These are phyloP conservation scores for Tetraselmis chui DNA, from an alignment of 139 green algal species.

Conservation along the genomic window DNA sequence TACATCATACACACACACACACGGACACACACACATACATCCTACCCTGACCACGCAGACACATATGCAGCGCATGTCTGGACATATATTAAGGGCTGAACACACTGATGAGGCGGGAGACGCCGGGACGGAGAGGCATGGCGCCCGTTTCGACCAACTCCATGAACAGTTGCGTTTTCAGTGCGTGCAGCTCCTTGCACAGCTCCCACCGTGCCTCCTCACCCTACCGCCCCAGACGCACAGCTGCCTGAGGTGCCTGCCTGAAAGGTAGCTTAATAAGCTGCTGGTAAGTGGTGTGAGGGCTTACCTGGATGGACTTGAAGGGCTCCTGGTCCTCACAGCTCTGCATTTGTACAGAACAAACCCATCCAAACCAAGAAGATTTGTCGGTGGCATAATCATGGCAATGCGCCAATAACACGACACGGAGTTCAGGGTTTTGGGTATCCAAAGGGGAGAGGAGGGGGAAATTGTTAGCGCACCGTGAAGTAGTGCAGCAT, in stretches of 20 bases:
- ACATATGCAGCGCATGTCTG: no score
- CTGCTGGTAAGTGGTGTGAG: no score
- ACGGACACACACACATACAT: no score
- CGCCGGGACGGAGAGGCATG: constrained; percentile 87
- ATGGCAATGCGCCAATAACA: no score
- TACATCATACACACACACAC: background rate
- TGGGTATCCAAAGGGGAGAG: no score
- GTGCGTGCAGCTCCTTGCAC: constrained; percentile 79
- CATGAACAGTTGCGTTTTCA: constrained; percentile 97
- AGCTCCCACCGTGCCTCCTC: constrained; percentile 53
- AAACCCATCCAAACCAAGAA: no score
- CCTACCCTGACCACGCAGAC: no score
- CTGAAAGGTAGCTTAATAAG: no score
- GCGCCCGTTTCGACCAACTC: constrained; percentile 75
- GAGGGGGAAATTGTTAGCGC: no score
- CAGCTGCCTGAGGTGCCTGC: background rate
- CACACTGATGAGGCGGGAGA: constrained; percentile 73
- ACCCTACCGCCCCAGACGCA: constrained; percentile 14
- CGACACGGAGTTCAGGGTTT: no score
- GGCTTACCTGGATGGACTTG: constrained; percentile 40
- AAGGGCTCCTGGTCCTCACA: constrained; percentile 59
- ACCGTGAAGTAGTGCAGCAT: constrained; percentile 94
- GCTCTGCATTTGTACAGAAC: constrained; percentile 26
- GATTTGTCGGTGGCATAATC: no score
- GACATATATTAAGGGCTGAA: no score